phyloP scores from a whole-genome alignment of 2,329 filamentous ascomycete genomes.

The Orbilia javanica region DNA sequence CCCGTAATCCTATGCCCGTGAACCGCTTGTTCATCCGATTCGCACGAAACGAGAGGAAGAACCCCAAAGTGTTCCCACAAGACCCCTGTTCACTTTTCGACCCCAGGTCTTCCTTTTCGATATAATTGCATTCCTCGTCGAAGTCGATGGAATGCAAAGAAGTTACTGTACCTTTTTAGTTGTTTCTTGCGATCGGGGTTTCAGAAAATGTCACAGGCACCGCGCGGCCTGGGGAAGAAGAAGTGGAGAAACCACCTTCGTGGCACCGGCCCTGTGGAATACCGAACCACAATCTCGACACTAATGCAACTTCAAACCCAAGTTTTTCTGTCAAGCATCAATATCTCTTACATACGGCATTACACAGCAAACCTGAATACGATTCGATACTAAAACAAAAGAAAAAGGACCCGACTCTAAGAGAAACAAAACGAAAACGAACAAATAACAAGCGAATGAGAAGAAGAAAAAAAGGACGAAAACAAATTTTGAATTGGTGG shows the following conservation, averaged over 20 bases:
- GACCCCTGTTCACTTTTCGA: not conserved
- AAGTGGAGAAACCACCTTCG: slow-evolving; percentile 36
- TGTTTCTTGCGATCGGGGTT: slow-evolving; percentile 11
- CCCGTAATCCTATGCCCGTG: slow-evolving; percentile 51
- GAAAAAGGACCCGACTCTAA: not conserved
- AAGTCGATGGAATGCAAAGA: slow-evolving; percentile 21
- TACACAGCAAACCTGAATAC: not conserved
- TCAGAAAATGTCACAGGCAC: slow-evolving; percentile 4
- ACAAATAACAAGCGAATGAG: too few relatives aligned
- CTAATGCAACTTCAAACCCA: slow-evolving; percentile 17
- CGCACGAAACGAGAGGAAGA: slow-evolving; percentile 19
- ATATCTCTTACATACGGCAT: not conserved
- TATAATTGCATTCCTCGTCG: slow-evolving; percentile 20
- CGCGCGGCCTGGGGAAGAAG: slow-evolving; percentile 8
- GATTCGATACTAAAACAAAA: not conserved
- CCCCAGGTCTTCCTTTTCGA: slow-evolving; percentile 10
- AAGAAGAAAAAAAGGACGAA: not conserved
- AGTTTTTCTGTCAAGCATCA: slow-evolving; percentile 16
- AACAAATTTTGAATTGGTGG: not conserved
- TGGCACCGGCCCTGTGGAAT: slow-evolving; percentile 41
- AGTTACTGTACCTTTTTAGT: not conserved
- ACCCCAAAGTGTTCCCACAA: not conserved
- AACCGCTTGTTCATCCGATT: slow-evolving; percentile 42
- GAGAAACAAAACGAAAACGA: not conserved
- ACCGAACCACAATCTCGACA: slow-evolving; percentile 21